Evolutionary conservation across 2,329 filamentous ascomycete species (phyloP), one percentile per base, ranked within the genome.

Genomic region (Aspergillus fructus): DNA sequence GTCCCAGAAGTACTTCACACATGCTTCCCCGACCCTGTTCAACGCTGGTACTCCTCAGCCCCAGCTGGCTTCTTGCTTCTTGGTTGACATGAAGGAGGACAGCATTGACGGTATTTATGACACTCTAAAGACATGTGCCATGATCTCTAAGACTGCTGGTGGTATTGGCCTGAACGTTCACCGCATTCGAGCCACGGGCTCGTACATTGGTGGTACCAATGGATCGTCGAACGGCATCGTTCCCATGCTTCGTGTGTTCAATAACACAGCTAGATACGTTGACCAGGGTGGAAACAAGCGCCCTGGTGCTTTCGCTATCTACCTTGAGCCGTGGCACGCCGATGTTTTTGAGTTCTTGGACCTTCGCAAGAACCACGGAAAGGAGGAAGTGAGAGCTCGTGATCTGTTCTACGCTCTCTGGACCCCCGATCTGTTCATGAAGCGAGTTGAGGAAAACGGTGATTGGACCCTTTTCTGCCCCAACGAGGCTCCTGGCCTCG

Each of bases 381-480:
- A 99, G 81, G 94, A 99, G 75, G 94, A 99, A 80, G 86, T 96
- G 65, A 92, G 94, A 70, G 94, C 94, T 63, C 93, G 94, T 72
- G 94, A 99, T 76, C 84, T 99, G 51, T 99, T 99, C 86, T 91
- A 96, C 62, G 94, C 93, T 59, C 85, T 99, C 50, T 99, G 94
- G 94, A 97, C 97, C 58, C 93, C 94, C 15, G 94, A 99, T 81
- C 85, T 99, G 46, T 99, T 99, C 86, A 99, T 99, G 94, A 96
- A 96, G 84, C 92, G 94, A 75, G 93, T 99, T 56, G 92, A 99
- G 80, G 88, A 91, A 82, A 99, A 99, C 76, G 89, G 86, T 56
- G 89, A 94, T 59, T 99, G 94, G 94, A 97, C 94, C 17, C 83
- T 99, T 43, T 96, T 99, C 89, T 99, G 94, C 78, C 94, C 94